Evolutionary conservation across 2,329 filamentous ascomycete genomes (phyloP).

Genomic region (Arachnopeziza araneosa): DNA sequence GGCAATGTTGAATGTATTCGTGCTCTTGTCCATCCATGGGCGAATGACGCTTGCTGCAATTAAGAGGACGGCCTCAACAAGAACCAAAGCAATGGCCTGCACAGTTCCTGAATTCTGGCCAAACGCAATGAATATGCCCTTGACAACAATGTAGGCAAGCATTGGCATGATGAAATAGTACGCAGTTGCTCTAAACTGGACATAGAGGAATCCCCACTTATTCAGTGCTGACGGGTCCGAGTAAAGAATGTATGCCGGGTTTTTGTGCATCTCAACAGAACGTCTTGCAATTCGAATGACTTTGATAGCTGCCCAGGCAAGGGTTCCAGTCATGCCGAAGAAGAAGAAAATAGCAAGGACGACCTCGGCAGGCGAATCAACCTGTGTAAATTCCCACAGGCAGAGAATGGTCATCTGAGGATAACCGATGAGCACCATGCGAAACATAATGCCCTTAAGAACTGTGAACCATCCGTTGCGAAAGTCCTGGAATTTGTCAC

Average conservation of each 20-base stretch:
- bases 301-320: constrained; percentile 84
- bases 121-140: constrained; percentile 83
- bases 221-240: constrained; percentile 91
- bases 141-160: constrained; percentile 74
- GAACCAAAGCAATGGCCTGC: constrained; percentile 75
- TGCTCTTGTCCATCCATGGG: constrained; percentile 99
- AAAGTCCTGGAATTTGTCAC: constrained; percentile 87
- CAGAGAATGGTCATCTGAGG: constrained; percentile 86
- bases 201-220: constrained; percentile 97
- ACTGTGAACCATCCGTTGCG: constrained; percentile 90
- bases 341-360: constrained; percentile 87
- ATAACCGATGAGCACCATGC: constrained; percentile 83
- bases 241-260: constrained; percentile 94
- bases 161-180: constrained; percentile 91
- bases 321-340: constrained; percentile 68
- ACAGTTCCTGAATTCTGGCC: constrained; percentile 64
- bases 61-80: constrained; percentile 75
- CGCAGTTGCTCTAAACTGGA: constrained; percentile 90
- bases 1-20: constrained; percentile 91
- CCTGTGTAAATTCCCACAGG: constrained; percentile 85
- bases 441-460: constrained; percentile 89
- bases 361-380: constrained; percentile 79
- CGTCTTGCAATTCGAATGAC: constrained; percentile 84
- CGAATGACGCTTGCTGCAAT: constrained; percentile 74
- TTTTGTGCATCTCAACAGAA: constrained; percentile 87